Conservation (phyloP, 371 early-diverging fungal genomes). For the Coemansia sp. region DNA sequence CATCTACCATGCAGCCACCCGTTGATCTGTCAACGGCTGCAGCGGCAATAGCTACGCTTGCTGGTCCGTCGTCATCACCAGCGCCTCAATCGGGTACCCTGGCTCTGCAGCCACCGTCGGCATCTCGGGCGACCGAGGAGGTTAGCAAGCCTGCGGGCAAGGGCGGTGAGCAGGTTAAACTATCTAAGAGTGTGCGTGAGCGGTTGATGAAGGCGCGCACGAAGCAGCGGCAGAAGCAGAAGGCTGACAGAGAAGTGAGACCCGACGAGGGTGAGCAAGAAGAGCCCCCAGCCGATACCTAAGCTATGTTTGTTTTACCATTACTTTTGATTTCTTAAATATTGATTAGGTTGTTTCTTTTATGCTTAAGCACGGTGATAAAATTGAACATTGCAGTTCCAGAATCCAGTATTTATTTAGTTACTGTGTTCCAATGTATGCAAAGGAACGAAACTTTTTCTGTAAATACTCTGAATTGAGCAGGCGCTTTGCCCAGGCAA, state of each 20-base stretch:
- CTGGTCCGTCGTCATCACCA: background rate
- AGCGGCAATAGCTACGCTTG: slow-evolving; percentile 11
- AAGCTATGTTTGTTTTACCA: no score
- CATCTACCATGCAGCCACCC: slow-evolving; percentile 25
- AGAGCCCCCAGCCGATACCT: no score
- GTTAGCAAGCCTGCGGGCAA: background rate
- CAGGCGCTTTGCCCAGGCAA: no score
- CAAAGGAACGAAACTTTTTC: no score
- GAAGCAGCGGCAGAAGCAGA: slow-evolving; percentile 37
- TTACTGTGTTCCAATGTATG: no score
- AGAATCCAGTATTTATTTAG: no score
- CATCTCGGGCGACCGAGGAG: background rate
- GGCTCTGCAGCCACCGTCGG: background rate
- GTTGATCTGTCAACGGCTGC: background rate
- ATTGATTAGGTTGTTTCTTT: no score
- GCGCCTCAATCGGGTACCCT: background rate
- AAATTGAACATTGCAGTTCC: no score
- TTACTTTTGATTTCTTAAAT: no score
- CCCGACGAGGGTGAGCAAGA: no score
- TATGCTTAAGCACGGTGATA: no score
- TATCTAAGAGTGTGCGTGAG: slow-evolving; percentile 38
- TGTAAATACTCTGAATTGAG: no score
- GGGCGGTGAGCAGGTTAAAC: slow-evolving; percentile 16
- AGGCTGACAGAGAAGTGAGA: background rate
- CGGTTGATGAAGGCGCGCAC: slow-evolving; percentile 40